Base-by-base conservation (phyloP, 768 basidiomycete genomes). In the Lactifluus echinatus region DNA sequence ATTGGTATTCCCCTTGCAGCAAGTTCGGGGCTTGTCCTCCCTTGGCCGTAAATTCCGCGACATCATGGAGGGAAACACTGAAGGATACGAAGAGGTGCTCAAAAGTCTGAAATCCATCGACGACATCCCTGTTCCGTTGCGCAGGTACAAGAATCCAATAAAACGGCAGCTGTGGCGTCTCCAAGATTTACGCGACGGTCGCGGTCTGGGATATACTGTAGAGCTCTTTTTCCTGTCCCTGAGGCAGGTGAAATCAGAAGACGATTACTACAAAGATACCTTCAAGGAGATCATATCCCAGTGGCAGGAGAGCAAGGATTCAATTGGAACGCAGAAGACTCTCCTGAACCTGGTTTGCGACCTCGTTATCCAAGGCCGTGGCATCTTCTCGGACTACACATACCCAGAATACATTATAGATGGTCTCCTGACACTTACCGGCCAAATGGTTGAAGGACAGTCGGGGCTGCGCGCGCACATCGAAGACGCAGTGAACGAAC, bases 341-440 rank as follows among this genome's bases (percentile, higher is more conserved):
- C 4, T 58, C 55, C 2, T 70, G 62, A 17, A 69, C 64, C 55
- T 8, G 70, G 69, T 64, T 56, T 8, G 70, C 68, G 26, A 64
- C 33, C 23, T 64, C 63, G 64, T 72, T 66, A 63, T 39, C 23
- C 47, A 24, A n/a, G 26, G 28, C 12, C 45, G 26, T 14, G 43
- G 43, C 4, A 26, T 21, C 43, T 44, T 44, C 24, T 44, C 24
- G 8, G 19, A 26, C 14, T 14, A 11, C 10, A 8, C 26, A n/a
- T 23, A 31, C 15, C 46, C 46, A 14, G n/a, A 8, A 2, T 34
- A 50, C 36, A 31, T 50, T 21, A 34, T 24, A 19, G 3, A 24
- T 2, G 8, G 19, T 15, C 21, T 39, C 11, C 36, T 50, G 47
- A 19, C 7, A n/a, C 5, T 49, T 6, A 29, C 26, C 4, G 26